Evolutionary conservation across 192 early-diverging fungal species (phyloP).

Genomic region (Mortierella alpina): DNA sequence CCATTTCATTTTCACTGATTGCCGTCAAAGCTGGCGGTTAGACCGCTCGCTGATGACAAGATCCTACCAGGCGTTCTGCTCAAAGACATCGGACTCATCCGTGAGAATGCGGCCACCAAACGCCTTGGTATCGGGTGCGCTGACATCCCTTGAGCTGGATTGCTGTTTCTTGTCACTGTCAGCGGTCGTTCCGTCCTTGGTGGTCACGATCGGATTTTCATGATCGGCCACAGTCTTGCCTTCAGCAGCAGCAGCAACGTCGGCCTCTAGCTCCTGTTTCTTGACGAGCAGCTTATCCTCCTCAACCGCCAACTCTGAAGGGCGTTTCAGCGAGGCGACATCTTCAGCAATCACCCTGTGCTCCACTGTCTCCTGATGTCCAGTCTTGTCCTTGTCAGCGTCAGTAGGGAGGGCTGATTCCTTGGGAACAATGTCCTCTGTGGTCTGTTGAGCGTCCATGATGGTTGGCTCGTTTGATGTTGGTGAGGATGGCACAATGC

Average conservation of each 20-base stretch:
- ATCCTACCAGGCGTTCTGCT: constrained; percentile 92
- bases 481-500: too few relatives aligned
- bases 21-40: too few relatives aligned
- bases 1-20: too few relatives aligned
- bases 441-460: too few relatives aligned
- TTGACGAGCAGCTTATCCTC: constrained; percentile 14
- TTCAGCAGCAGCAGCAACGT: neutral
- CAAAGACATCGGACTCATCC: constrained; percentile 82
- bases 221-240: neutral
- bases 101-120: constrained; percentile 86
- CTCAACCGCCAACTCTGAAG: constrained; percentile 18
- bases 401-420: too few relatives aligned
- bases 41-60: neutral
- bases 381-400: too few relatives aligned
- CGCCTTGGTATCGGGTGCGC: constrained; percentile 22
- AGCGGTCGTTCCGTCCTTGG: neutral
- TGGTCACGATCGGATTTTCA: neutral
- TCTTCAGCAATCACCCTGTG: too few relatives aligned
- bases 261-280: constrained; percentile 12
- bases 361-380: too few relatives aligned
- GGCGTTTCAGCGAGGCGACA: constrained; percentile 8
- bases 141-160: constrained; percentile 41
- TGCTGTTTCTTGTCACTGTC: constrained; percentile 30
- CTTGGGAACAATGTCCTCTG: too few relatives aligned
- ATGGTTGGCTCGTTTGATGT: too few relatives aligned